Evolutionary conservation across 768 basidiomycete genomes (phyloP), one percentile per base, ranked within the genome.

Genomic region (Macrolepiota dolichaula): DNA sequence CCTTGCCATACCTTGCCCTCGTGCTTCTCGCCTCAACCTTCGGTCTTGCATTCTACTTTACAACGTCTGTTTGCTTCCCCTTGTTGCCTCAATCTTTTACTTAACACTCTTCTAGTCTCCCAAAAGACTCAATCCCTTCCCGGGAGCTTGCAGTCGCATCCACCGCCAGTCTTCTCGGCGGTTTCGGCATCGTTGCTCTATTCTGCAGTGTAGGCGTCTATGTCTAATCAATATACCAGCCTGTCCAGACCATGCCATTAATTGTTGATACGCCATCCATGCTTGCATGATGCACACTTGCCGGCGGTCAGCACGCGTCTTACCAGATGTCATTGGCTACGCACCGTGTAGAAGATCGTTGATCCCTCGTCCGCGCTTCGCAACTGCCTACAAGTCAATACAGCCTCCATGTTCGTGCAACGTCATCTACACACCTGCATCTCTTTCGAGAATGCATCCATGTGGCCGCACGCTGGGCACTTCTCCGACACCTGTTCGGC

Each of bases 361-460:
- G 92, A 92, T 2, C 95, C 95, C 79, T 96, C 95, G 73, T 96
- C 95, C 40, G 93, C 95, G 65, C 92, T 92, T 53, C 94, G 85
- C 71, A 92, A 77, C 91, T 92, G 71, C 42, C 49, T 22, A 32
- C 22, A 57, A 55, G 57, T 62, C 57, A 63, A 54, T 64, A 53
- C 62, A 55, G 58, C 46, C 22, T 37, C 37, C 32, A 19, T 37
- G 9, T 35, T 19, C 25, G 25, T 44, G 5, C 32, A 4, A 55
- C 37, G 19, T 51, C 19, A 36, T 17, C 44, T 4, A 71, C 83
- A 51, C 63, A 91, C 89, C 83, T 96, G 93, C 75, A 88, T 85
- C 72, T 94, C 91, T 74, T 93, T 91, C 64, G 93, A 94, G 68
- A 86, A 94, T 36, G 95, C 89, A 65, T 92, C 89, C 63, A 85